phyloP scores from a whole-genome alignment of 441 rosid genomes.

The Gossypium davidsonii region DNA sequence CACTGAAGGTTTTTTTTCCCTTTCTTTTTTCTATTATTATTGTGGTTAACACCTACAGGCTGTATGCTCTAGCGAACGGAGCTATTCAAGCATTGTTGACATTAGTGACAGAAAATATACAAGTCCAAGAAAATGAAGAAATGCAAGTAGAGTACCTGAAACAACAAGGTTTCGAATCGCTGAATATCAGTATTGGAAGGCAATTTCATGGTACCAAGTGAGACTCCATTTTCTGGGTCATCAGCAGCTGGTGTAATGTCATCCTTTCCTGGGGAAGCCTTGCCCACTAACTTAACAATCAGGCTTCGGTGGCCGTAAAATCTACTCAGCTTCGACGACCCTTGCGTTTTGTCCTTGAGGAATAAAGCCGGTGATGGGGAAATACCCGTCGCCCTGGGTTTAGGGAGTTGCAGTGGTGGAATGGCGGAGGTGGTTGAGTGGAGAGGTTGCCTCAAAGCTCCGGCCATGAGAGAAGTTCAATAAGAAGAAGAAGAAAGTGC shows the following conservation, averaged over 20 bases:
- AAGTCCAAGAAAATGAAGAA: not conserved
- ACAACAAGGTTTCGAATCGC: conserved; percentile 64
- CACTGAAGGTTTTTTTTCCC: too few species aligned
- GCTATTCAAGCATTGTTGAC: not conserved
- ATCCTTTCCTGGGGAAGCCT: not conserved
- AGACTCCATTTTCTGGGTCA: conserved; percentile 10
- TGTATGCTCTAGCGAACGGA: not conserved
- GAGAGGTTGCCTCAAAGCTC: conserved; percentile 18
- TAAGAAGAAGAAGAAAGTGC: not conserved
- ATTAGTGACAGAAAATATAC: not conserved
- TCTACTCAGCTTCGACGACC: not conserved
- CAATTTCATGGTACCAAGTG: conserved; percentile 73
- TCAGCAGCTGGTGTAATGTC: not conserved
- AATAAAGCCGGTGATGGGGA: not conserved
- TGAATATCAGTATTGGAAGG: conserved; percentile 52
- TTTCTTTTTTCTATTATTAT: too few species aligned
- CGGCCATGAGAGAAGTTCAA: conserved; percentile 21
- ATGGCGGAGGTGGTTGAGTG: conserved; percentile 9
- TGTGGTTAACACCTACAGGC: too few species aligned
- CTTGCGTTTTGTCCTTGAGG: not conserved
- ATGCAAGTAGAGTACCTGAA: conserved; percentile 40
- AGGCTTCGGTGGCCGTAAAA: not conserved
- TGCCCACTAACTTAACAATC: not conserved
- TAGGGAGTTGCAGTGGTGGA: not conserved
- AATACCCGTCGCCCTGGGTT: not conserved